These are phyloP conservation scores for Hypoxylon rickii DNA, from an alignment of 495 filamentous ascomycete genomes.

Conservation along the genomic window DNA sequence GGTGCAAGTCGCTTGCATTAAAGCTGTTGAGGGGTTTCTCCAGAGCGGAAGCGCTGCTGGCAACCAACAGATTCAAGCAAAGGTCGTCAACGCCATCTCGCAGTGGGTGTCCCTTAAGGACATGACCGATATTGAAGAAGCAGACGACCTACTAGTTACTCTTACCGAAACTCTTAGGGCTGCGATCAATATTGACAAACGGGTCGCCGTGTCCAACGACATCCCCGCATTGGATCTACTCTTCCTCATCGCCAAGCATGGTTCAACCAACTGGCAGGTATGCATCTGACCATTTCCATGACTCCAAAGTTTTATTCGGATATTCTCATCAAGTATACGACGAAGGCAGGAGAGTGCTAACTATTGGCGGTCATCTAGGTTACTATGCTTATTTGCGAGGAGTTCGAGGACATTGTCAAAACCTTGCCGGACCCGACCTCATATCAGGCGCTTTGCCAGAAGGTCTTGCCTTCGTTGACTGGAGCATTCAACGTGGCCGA, in stretches of 20 bases:
- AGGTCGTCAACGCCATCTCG: slow-evolving; percentile 76
- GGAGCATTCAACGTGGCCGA: slow-evolving; percentile 87
- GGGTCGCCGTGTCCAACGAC: slow-evolving; percentile 67
- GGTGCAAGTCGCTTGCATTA: slow-evolving; percentile 89
- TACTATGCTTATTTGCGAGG: slow-evolving; percentile 72
- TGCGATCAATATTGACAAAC: slow-evolving; percentile 76
- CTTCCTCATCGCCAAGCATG: slow-evolving; percentile 85
- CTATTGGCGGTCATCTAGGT: slow-evolving; percentile 21
- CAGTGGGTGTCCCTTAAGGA: slow-evolving; percentile 78
- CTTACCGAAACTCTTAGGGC: slow-evolving; percentile 85
- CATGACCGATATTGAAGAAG: slow-evolving; percentile 77
- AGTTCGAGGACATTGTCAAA: slow-evolving; percentile 83
- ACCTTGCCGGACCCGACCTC: slow-evolving; percentile 65
- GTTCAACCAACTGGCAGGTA: slow-evolving; percentile 85
- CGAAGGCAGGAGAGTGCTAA: slow-evolving; percentile 9
- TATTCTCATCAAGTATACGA: not conserved
- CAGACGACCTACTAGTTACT: slow-evolving; percentile 88
- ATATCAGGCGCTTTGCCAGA: slow-evolving; percentile 81
- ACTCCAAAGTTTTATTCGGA: not conserved
- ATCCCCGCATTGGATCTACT: slow-evolving; percentile 78
- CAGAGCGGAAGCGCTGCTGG: slow-evolving; percentile 48
- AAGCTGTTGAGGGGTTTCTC: slow-evolving; percentile 82
- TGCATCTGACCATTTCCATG: slow-evolving; percentile 46
- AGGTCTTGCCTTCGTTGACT: slow-evolving; percentile 83
- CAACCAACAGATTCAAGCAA: slow-evolving; percentile 66